phyloP scores from a whole-genome alignment of 2,329 filamentous ascomycete genomes.

The Thermothelomyces thermophilus region DNA sequence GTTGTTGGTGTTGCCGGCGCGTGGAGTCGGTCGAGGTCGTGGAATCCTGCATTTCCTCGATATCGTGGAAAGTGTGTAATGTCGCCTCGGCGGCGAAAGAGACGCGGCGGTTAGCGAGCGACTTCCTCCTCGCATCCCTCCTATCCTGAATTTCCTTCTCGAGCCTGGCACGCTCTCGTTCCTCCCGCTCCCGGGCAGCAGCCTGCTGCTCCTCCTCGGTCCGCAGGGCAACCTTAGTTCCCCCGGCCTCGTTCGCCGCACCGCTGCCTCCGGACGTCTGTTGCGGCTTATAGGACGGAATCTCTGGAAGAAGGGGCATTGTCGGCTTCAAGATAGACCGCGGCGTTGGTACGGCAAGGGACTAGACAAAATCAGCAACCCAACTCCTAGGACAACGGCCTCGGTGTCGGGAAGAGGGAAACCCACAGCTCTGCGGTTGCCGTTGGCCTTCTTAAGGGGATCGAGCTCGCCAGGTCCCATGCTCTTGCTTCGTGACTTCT shows the following conservation, averaged over 20 bases:
- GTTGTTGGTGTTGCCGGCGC: conserved; percentile 40
- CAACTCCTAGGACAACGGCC: neutral
- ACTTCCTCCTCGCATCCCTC: conserved; percentile 85
- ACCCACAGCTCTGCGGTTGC: conserved; percentile 73
- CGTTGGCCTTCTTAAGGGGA: conserved; percentile 65
- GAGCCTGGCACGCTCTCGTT: conserved; percentile 52
- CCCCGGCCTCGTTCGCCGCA: conserved; percentile 24
- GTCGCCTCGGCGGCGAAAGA: conserved; percentile 97
- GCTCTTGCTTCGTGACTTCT: conserved; percentile 88
- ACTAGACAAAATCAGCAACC: conserved; percentile 35
- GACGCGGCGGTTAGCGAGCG: conserved; percentile 83
- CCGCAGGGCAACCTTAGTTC: conserved; percentile 56
- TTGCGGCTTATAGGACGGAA: conserved; percentile 60
- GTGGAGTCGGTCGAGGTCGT: conserved; percentile 75
- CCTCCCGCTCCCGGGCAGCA: conserved; percentile 62
- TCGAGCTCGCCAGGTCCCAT: conserved; percentile 88
- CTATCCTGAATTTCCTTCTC: conserved; percentile 62
- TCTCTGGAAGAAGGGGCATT: conserved; percentile 58
- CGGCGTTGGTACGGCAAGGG: conserved; percentile 48
- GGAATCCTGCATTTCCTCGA: conserved; percentile 82
- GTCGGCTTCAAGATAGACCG: conserved; percentile 78
- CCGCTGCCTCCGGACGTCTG: conserved; percentile 23
- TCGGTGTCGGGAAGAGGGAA: neutral
- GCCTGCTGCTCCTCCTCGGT: conserved; percentile 67
- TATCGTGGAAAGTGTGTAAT: conserved; percentile 91